Evolutionary conservation across 306 rosid species (phyloP).

Genomic region (Amphicarpaea edgeworthii): DNA sequence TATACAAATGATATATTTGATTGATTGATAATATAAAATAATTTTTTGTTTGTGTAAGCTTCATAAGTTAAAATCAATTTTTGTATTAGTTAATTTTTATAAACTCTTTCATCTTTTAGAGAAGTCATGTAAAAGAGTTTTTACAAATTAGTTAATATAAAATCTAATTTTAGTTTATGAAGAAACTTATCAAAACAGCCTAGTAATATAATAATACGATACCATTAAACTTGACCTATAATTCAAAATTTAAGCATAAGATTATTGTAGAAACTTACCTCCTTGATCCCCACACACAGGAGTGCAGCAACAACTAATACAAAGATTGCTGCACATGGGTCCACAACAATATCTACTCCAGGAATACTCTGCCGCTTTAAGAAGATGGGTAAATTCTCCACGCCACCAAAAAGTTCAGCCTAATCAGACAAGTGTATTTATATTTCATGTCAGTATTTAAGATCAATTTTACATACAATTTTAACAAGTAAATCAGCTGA

Average conservation of each 20-base stretch:
- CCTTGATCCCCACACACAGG: slow-evolving; percentile 86
- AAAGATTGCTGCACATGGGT: slow-evolving; percentile 90
- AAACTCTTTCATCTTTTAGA: too few relatives aligned
- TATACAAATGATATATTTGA: too few relatives aligned
- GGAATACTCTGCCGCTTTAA: slow-evolving; percentile 77
- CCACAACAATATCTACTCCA: slow-evolving; percentile 70
- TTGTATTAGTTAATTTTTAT: too few relatives aligned
- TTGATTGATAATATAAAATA: too few relatives aligned
- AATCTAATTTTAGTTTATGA: too few relatives aligned
- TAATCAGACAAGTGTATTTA: slow-evolving; percentile 40
- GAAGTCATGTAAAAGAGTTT: too few relatives aligned
- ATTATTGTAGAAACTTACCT: slow-evolving; percentile 59
- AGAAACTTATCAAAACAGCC: too few relatives aligned
- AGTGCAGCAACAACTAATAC: slow-evolving; percentile 80
- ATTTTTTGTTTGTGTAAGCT: too few relatives aligned
- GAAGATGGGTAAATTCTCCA: slow-evolving; percentile 71
- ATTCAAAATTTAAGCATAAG: background rate
- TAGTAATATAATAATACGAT: too few relatives aligned
- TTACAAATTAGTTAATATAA: too few relatives aligned
- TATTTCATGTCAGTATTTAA: slow-evolving; percentile 29
- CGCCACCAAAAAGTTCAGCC: slow-evolving; percentile 90
- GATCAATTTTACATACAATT: background rate
- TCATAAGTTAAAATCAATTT: too few relatives aligned
- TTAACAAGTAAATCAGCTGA: too few relatives aligned
- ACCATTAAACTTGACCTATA: background rate